phyloP scores from a whole-genome alignment of 2,329 filamentous ascomycete genomes.

The Escovopsis sp. region DNA sequence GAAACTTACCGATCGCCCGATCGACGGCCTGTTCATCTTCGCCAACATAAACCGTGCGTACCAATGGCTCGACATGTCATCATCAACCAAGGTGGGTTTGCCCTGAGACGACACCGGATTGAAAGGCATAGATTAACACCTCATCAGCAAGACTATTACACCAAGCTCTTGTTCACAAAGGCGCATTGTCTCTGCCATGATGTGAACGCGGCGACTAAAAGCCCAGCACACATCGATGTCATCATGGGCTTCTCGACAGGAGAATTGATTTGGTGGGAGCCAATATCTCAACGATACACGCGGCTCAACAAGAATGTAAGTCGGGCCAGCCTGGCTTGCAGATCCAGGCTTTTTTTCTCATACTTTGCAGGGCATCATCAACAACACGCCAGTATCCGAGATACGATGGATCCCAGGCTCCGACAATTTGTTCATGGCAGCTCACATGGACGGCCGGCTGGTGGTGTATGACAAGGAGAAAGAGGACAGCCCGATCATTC shows the following conservation, averaged over 20 bases:
- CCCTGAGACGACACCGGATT: not conserved
- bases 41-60: constrained; percentile 92
- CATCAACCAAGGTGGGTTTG: constrained; percentile 44
- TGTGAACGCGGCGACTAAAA: constrained; percentile 73
- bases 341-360: not conserved
- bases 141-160: constrained; percentile 66
- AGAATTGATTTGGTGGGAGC: constrained; percentile 98
- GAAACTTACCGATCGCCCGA: constrained; percentile 61
- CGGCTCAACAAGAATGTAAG: constrained; percentile 87
- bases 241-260: constrained; percentile 93
- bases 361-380: constrained; percentile 57
- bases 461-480: constrained; percentile 97
- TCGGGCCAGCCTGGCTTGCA: not conserved
- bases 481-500: constrained; percentile 66
- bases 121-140: constrained; percentile 11
- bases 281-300: constrained; percentile 88
- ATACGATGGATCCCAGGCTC: constrained; percentile 92
- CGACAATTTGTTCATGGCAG: constrained; percentile 81
- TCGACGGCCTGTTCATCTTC: constrained; percentile 76
- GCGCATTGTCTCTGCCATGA: constrained; percentile 92
- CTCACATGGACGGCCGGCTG: constrained; percentile 80
- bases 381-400: constrained; percentile 67
- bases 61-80: constrained; percentile 87
- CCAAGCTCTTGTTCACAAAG: constrained; percentile 94
- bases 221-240: constrained; percentile 66